Conservation (phyloP, 306 rosid genomes). For the Lagenaria siceraria region DNA sequence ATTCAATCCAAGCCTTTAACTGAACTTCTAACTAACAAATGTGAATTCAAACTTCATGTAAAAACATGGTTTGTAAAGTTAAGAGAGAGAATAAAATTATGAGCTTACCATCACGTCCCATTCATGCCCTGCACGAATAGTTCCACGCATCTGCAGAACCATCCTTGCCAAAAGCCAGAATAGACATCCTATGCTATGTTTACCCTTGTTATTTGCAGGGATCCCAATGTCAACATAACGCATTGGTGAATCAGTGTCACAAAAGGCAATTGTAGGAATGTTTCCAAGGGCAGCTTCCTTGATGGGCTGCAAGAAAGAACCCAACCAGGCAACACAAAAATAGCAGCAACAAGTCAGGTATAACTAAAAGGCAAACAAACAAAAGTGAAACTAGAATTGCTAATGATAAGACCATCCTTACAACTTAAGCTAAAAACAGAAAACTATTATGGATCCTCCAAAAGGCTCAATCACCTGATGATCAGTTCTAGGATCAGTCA, state of each 20-base stretch:
- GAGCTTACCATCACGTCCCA: constrained; percentile 82
- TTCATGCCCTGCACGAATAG: constrained; percentile 51
- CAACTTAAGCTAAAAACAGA: not conserved
- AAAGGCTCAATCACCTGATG: constrained; percentile 47
- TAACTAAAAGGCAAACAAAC: not conserved
- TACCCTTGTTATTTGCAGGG: constrained; percentile 94
- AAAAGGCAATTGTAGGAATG: constrained; percentile 83
- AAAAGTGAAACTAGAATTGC: not conserved
- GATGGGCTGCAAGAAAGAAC: constrained; percentile 49
- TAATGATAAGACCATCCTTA: not conserved
- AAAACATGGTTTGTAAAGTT: not conserved
- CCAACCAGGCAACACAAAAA: not conserved
- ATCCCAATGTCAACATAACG: constrained; percentile 79
- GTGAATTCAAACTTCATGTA: not conserved
- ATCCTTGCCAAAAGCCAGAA: constrained; percentile 78
- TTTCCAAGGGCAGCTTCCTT: constrained; percentile 91
- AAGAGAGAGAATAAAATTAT: not conserved
- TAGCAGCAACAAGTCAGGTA: not conserved
- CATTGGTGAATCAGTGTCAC: constrained; percentile 91
- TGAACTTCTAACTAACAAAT: not conserved
- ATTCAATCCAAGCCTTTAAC: not conserved
- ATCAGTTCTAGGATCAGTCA: constrained; percentile 90
- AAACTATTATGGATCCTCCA: too few species aligned
- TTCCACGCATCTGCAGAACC: constrained; percentile 85
- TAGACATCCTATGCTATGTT: constrained; percentile 86